Evolutionary conservation across 2,329 filamentous ascomycete species (phyloP), one percentile per base, ranked within the genome.

Genomic region (Macroventuria anomochaeta): DNA sequence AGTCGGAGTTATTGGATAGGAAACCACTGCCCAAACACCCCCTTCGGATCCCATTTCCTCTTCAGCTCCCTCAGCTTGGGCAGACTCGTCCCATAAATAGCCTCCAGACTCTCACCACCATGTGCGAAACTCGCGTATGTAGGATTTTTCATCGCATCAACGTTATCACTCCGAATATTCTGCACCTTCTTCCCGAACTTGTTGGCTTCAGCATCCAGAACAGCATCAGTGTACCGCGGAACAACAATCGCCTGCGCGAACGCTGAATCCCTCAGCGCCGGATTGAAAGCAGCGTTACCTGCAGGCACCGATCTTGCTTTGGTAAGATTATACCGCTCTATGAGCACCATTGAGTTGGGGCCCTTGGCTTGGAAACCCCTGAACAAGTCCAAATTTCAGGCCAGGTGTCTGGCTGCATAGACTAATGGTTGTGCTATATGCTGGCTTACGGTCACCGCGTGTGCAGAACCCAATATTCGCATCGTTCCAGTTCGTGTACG

Each of bases 401-500:
- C 75, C 76, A 79, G n/a, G 68, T 70, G 0, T 62, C 31, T 0
- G 75, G 62, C 26, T 69, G 62, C 70, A 79, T 69, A 15, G 54
- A 63, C 7, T 65, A 37, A 78, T 62, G 5, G 67, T 69, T 1
- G 69, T 69, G 46, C 65, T 69, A 56, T 70, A 77, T 5, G 73
- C 66, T 1, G 76, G 76, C 58, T 79, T 79, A 38, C 76, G 74
- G 1, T 62, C 75, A 7, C 72, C 75, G 2, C 64, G 63, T 2
- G 46, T 44, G 59, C 77, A 79, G 60, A 77, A 76, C 4, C 56
- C 53, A 46, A 75, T 72, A 37, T 68, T 72, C 5, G 62, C 76
- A 3, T 65, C 63, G 59, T 79, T 79, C 76, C 76, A 78, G 17
- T 58, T 34, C 15, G 67, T 64, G 61, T 78, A 79, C 0, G 69